phyloP scores from a whole-genome alignment of 2,329 filamentous ascomycete species.

The Phyllosticta capitalensis region DNA sequence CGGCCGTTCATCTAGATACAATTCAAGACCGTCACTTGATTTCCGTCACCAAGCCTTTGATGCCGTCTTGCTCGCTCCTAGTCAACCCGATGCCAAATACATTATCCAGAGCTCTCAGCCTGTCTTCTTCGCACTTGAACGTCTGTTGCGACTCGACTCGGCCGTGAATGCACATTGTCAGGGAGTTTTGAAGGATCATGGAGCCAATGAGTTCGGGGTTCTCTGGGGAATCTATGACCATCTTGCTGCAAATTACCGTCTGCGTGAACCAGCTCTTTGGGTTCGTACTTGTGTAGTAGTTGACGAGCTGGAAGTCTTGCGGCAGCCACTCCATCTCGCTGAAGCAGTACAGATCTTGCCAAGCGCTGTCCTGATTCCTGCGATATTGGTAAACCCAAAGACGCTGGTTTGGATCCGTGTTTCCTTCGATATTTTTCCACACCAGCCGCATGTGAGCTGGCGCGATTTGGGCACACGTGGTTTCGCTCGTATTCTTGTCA shows the following conservation, averaged over 20 bases:
- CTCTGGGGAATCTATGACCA: conserved; percentile 37
- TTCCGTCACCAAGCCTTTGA: conserved; percentile 26
- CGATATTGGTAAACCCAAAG: conserved; percentile 36
- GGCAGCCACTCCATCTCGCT: conserved; percentile 32
- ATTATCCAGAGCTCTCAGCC: conserved; percentile 34
- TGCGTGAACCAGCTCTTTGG: conserved; percentile 24
- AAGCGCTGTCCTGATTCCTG: conserved; percentile 35
- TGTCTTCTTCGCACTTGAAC: conserved; percentile 34
- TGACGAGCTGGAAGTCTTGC: conserved; percentile 24
- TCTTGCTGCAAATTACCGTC: conserved; percentile 38
- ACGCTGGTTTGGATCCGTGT: conserved; percentile 27
- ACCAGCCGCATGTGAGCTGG: conserved; percentile 25
- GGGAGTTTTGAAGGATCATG: conserved; percentile 32
- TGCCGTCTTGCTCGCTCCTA: conserved; percentile 28
- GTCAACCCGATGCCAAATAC: conserved; percentile 35
- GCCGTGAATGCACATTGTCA: conserved; percentile 38
- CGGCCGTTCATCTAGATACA: background rate
- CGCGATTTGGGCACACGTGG: conserved; percentile 17
- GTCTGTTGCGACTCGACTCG: conserved; percentile 31
- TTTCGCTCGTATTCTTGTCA: conserved; percentile 16
- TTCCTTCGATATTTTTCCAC: conserved; percentile 24
- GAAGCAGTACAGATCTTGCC: conserved; percentile 57
- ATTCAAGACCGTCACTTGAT: conserved; percentile 13
- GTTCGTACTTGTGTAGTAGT: conserved; percentile 26
- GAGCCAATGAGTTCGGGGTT: conserved; percentile 28